These are phyloP conservation scores for Tricholoma matsutake DNA, from an alignment of 768 basidiomycete species.

Conservation along the genomic window DNA sequence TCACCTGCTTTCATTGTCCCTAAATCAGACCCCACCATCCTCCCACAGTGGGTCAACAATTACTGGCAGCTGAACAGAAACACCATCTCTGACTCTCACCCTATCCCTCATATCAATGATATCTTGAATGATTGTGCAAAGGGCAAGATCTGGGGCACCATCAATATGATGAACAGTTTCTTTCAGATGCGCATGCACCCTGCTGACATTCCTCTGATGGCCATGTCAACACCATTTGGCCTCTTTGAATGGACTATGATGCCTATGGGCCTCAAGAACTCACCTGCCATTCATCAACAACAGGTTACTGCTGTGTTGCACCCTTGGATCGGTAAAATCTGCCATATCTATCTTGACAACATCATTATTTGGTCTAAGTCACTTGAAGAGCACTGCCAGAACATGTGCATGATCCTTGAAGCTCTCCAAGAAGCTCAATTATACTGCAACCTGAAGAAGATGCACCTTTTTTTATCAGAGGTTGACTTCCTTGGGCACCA, in stretches of 20 bases:
- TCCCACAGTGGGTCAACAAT: conserved; percentile 36
- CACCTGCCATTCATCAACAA: conserved; percentile 28
- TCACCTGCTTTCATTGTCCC: conserved; percentile 15
- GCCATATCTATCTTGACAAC: conserved; percentile 18
- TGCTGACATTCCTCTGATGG: conserved; percentile 27
- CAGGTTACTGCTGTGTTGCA: conserved; percentile 24
- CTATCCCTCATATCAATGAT: conserved; percentile 10
- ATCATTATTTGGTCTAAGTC: conserved; percentile 41
- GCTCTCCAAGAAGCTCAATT: conserved; percentile 8
- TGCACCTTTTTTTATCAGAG: conserved; percentile 13
- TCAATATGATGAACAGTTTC: conserved; percentile 25
- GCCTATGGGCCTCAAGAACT: conserved; percentile 20
- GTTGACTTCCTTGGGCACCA: conserved; percentile 26
- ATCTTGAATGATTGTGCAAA: too few species aligned
- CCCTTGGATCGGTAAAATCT: conserved; percentile 34
- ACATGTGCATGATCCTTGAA: conserved; percentile 24
- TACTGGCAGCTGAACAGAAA: conserved; percentile 30
- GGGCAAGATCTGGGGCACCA: too few species aligned
- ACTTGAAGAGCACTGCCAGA: conserved; percentile 28
- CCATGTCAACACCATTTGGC: conserved; percentile 33
- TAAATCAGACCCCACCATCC: conserved; percentile 22
- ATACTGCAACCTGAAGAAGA: conserved; percentile 19
- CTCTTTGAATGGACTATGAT: conserved; percentile 30
- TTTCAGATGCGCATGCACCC: conserved; percentile 31
- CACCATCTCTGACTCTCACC: conserved; percentile 25